Percentiles rank a stretch among this genome's conserved stretches.
Conservation (phyloP, 2,329 filamentous ascomycete species). For the Nemania serpens region DNA sequence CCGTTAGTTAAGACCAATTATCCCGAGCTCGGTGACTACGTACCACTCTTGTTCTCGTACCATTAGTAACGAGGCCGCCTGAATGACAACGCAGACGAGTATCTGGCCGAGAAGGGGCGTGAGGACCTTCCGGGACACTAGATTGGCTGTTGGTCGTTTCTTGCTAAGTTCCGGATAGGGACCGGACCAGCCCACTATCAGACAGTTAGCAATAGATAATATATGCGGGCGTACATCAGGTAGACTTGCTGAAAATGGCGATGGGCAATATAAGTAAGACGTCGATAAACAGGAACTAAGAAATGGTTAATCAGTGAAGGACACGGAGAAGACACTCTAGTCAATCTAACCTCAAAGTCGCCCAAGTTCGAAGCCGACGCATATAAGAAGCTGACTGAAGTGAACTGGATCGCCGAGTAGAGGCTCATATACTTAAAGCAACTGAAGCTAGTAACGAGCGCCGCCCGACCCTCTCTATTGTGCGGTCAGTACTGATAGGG, state of each 20-base stretch:
- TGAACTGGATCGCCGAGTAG: slow-evolving; percentile 99
- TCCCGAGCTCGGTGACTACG: slow-evolving; percentile 27
- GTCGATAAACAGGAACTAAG: slow-evolving; percentile 89
- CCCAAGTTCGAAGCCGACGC: slow-evolving; percentile 91
- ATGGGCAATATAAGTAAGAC: slow-evolving; percentile 90
- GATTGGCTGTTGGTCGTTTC: slow-evolving; percentile 88
- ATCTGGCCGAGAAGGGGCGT: slow-evolving; percentile 91
- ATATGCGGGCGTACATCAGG: background rate
- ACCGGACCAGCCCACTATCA: slow-evolving; percentile 86
- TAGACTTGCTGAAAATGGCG: slow-evolving; percentile 80
- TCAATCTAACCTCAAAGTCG: slow-evolving; percentile 75
- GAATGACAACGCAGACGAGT: slow-evolving; percentile 74
- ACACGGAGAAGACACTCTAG: background rate
- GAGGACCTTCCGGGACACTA: slow-evolving; percentile 91
- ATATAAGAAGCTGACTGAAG: slow-evolving; percentile 94
- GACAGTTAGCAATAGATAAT: slow-evolving; percentile 20
- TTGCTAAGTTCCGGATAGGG: slow-evolving; percentile 76
- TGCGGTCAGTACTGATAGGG: slow-evolving; percentile 16
- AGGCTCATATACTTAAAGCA: slow-evolving; percentile 99
- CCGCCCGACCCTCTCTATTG: slow-evolving; percentile 82
- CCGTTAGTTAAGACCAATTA: background rate
- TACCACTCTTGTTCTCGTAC: slow-evolving; percentile 83
- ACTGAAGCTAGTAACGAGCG: slow-evolving; percentile 97
- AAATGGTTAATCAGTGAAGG: slow-evolving; percentile 15
- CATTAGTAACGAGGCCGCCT: slow-evolving; percentile 72